Percentiles rank a stretch among this genome's conserved stretches.
Evolutionary conservation across 2,329 filamentous ascomycete species (phyloP).

Genomic region (Tricladium varicosporioides): DNA sequence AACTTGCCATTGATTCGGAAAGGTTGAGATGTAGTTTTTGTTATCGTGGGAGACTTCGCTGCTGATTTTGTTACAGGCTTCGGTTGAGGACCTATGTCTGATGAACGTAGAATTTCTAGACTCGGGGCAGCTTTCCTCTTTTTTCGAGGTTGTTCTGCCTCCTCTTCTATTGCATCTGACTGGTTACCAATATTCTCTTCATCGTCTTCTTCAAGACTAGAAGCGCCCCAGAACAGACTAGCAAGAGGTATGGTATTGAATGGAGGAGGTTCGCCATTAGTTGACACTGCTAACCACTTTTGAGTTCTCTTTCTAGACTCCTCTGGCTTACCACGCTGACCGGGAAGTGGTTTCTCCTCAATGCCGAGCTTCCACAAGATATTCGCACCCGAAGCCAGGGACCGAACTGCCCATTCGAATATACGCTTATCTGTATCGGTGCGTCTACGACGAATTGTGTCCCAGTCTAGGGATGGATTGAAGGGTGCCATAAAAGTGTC

Average conservation of each 20-base stretch:
- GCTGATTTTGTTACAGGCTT: no score
- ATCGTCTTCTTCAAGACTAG: not conserved
- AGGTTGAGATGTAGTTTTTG: no score
- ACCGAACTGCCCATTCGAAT: not conserved
- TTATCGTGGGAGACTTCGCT: no score
- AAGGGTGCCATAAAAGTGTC: not conserved
- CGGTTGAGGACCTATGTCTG: no score
- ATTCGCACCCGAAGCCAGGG: not conserved
- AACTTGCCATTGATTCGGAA: no score
- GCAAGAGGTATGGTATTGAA: not conserved
- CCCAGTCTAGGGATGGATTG: not conserved
- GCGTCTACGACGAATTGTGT: not conserved
- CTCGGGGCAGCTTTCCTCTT: no score
- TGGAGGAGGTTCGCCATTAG: not conserved
- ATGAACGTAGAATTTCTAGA: no score
- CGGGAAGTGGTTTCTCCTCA: not conserved
- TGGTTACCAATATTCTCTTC: not conserved
- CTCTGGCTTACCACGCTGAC: not conserved
- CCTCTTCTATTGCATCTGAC: no score
- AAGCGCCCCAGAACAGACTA: not conserved
- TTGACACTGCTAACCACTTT: not conserved
- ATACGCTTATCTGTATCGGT: not conserved
- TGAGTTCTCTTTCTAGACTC: not conserved
- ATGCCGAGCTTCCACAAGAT: not conserved
- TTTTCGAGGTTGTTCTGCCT: no score